Evolutionary conservation across 495 filamentous ascomycete genomes (phyloP), one percentile per base, ranked within the genome.

Genomic region (Aspergillus kassunensis): DNA sequence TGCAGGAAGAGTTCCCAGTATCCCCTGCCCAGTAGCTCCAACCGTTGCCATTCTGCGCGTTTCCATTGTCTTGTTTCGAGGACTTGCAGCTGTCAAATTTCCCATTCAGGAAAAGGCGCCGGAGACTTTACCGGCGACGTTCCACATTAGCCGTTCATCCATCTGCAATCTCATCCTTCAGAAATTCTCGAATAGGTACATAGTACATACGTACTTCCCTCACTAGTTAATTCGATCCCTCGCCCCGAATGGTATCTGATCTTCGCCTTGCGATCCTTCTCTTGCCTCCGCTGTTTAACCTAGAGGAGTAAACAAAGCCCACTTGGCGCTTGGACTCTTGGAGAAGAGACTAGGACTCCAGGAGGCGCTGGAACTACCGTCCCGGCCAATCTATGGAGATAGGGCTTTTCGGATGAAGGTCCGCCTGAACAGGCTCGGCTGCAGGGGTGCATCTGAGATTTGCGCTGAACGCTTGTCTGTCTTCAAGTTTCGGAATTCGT

Each of bases 61-160:
- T 34, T 35, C 20, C 35, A 8, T 9, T 52, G 44, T 44, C 49
- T 44, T 44, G 37, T 53, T 52, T 48, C 29, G 21, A 43, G 36
- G 49, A 54, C 51, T 33, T 56, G 56, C 60, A 66, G 62, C 65
- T 66, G 65, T 67, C 64, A 70, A 60, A 45, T 59, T 61, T 52
- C 66, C 58, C 20, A 13, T 64, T 65, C 53, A 37, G 57, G 61
- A 47, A 46, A 62, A 64, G 56, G 62, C 62, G 60, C 68, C 68
- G 68, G 68, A 59, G 56, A 52, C 63, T 65, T 67, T 67, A 59
- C 54, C 55, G 56, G 65, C 42, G 51, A 42, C 48, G 63, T 61
- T 56, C 67, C 65, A 67, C 63, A 52, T 9, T 49, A 13, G 16
- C 10, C 24, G 10, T 31, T 45, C 44, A 23, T 51, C 50, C 55